Conservation (phyloP, 208 protist species). For the Herpetomonas samuelpessoai region DNA sequence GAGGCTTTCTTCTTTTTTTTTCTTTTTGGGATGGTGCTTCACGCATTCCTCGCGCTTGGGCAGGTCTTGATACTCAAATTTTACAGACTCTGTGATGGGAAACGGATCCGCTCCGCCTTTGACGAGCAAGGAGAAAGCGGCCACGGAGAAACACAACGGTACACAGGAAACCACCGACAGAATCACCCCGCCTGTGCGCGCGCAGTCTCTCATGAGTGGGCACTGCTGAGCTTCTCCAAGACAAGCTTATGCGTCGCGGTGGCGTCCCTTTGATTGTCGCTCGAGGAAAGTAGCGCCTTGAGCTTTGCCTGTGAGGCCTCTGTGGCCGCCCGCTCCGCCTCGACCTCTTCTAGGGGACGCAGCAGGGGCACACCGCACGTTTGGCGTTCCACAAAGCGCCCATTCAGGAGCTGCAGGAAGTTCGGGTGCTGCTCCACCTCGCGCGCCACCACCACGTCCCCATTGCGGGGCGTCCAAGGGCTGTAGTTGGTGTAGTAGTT, state of each 20-base stretch:
- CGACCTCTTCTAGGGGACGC: slow-evolving; percentile 54
- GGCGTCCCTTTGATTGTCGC: not conserved
- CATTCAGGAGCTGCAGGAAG: slow-evolving; percentile 81
- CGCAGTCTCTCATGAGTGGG: too few relatives aligned
- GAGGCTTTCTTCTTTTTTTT: too few relatives aligned
- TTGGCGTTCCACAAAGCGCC: slow-evolving; percentile 75
- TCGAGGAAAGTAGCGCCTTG: not conserved
- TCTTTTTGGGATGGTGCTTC: too few relatives aligned
- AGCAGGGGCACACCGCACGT: slow-evolving; percentile 75
- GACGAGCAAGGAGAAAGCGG: too few relatives aligned
- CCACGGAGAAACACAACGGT: too few relatives aligned
- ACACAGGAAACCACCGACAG: too few relatives aligned
- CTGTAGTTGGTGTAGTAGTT: slow-evolving; percentile 83
- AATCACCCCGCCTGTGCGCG: too few relatives aligned
- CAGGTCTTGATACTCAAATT: too few relatives aligned
- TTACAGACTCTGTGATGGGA: too few relatives aligned
- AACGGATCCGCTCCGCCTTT: too few relatives aligned
- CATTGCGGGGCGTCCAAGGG: slow-evolving; percentile 82
- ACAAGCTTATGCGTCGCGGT: not conserved
- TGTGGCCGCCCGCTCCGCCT: slow-evolving; percentile 12
- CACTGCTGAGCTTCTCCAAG: not conserved
- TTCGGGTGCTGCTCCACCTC: slow-evolving; percentile 56
- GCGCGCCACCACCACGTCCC: slow-evolving; percentile 76
- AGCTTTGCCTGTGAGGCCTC: slow-evolving; percentile 10
- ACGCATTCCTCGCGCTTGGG: too few relatives aligned